Conservation (phyloP, 1,284 basidiomycete genomes). For the Athelia psychrophila region DNA sequence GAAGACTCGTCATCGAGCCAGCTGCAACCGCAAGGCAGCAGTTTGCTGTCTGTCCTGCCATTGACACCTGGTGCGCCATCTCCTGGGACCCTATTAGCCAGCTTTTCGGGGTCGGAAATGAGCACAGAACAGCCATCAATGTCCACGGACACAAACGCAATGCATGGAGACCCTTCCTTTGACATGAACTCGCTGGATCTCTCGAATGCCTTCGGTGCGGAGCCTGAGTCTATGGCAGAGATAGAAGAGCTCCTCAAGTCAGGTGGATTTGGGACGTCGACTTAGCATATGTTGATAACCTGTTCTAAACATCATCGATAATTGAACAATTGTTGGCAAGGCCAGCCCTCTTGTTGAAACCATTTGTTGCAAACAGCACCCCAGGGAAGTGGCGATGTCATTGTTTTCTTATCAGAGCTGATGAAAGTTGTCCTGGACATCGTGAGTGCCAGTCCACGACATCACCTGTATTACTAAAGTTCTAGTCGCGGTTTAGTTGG, state of each 20-base stretch:
- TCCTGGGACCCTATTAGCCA: background rate
- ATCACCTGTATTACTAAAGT: no score
- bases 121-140: background rate
- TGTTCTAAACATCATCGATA: no score
- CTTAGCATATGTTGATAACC: background rate
- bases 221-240: background rate
- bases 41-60: background rate
- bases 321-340: no score
- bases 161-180: background rate
- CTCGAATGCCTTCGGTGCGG: background rate
- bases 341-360: no score
- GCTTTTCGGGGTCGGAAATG: background rate
- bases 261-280: background rate
- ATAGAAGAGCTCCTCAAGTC: background rate
- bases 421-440: no score
- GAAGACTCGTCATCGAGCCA: conserved; percentile 7
- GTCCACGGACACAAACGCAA: background rate
- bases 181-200: conserved; percentile 1
- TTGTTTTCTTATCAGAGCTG: no score
- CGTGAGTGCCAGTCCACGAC: no score
- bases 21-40: background rate
- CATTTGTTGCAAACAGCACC: no score
- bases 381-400: no score
- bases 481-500: no score
- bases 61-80: background rate